Evolutionary conservation across 495 filamentous ascomycete genomes (phyloP), one percentile per base, ranked within the genome.

Genomic region (Aspergillus funiculosus): DNA sequence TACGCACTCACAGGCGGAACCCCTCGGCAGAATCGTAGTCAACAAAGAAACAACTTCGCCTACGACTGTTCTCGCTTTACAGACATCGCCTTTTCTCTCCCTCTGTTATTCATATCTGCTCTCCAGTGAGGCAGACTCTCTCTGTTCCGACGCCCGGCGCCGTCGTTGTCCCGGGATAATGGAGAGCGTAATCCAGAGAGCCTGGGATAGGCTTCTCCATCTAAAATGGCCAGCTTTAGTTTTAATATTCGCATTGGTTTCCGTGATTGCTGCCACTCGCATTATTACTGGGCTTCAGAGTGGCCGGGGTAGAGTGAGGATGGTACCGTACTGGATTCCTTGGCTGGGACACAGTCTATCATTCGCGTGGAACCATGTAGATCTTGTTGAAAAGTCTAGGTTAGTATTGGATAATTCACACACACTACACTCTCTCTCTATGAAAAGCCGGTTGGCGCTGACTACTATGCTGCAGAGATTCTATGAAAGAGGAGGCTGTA

Each of bases 271-370:
- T 38, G 8, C 35, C 52, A 68, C 75, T 44, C 73, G 75, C 24
- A 53, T 67, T 18, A 44, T 64, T 46, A 66, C 58, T 4, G 65
- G 64, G 20, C 17, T 73, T 21, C 66, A 61, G 32, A 64, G 67
- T 36, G 51, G 57, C 5, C 52, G 41, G 14, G 44, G 43, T 11
- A 20, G 45, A 22, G 38, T 57, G 24, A 66, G 63, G 49, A 51
- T 61, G 25, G 41, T 70, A 7, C 78, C 80, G 9, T 83, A 82
- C 61, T 84, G 77, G 76, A 42, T 82, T 6, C 79, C 79, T 9
- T 64, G 71, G 48, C 26, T 82, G 1, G 76, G 79, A 28, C 79
- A 83, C 64, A 60, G 71, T 9, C 43, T 71, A 18, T 60, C 67
- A 14, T 66, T 79, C 54, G 48, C 71, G 11, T 67, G 70, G 55